Evolutionary conservation across 352 stramenopile species (phyloP), one percentile per base, ranked within the genome.

Genomic region (Aphanomyces euteiches): DNA sequence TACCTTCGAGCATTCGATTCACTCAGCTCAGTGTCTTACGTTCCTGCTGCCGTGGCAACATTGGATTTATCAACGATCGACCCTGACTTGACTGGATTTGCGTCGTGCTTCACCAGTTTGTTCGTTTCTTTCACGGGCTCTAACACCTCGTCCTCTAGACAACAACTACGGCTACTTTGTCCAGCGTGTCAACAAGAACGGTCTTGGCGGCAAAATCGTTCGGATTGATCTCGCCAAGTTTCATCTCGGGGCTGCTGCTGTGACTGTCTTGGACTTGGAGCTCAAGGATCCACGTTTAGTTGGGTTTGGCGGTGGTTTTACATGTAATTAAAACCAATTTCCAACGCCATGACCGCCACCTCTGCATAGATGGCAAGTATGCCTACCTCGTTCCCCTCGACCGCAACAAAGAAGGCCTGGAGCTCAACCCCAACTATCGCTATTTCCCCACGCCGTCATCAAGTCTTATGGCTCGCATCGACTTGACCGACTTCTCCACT

Each of bases 391-490:
- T 90, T 10, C 83, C 83, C 1, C 82, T 85, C 15, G 72, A 73
- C 7, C 74, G 82, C 10, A 78, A 84, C 10, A 67, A 78, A 4
- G 56, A 73, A 34, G 75, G 67, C 2, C 77, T 90, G 17, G 81
- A 92, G 57, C 67, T 77, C n/a, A 83, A 83, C 0, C 77, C 69
- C 37, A 92, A 89, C 50, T 56, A 91, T 39, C 81, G 84, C 47
- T 83, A 93, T 67, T 91, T 93, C 50, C 81, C 84, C 4, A 83
- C 84, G 13, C 75, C 78, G 0, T 89, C 80, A 65, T 90, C 85
- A 2, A 85, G 85, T 3, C 47, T 88, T 28, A 65, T 92, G 17
- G 80, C 89, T 7, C 79, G 79, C 50, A 64, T 92, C 3, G 74
- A 91, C 10, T 70, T 93, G 34, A 74, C 45, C 36, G 81, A 72